Percentiles rank a stretch among this genome's conserved stretches.
phyloP scores from a whole-genome alignment of 2,329 filamentous ascomycete genomes.

The Colletotrichum eremochloae region DNA sequence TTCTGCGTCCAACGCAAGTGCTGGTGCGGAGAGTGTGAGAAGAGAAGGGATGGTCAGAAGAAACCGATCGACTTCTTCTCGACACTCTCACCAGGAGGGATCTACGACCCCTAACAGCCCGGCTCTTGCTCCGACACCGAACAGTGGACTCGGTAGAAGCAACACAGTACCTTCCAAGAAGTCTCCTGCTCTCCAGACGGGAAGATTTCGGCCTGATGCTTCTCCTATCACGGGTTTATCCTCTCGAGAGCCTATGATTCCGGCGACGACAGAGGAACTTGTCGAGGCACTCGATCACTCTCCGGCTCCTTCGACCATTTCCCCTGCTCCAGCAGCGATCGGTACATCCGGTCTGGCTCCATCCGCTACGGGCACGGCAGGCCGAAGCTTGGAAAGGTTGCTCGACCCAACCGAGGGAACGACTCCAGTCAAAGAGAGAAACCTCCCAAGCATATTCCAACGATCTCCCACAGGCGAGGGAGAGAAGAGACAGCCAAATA shows the following conservation, averaged over 20 bases:
- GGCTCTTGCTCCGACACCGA: slow-evolving; percentile 65
- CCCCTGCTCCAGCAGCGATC: slow-evolving; percentile 46
- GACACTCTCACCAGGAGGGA: slow-evolving; percentile 82
- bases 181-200: slow-evolving; percentile 78
- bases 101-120: slow-evolving; percentile 78
- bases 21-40: slow-evolving; percentile 86
- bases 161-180: slow-evolving; percentile 95
- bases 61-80: slow-evolving; percentile 94
- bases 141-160: slow-evolving; percentile 73
- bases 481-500: slow-evolving; percentile 84
- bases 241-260: slow-evolving; percentile 55
- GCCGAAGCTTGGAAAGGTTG: slow-evolving; percentile 64
- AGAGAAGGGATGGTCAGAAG: slow-evolving; percentile 84
- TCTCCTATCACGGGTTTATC: slow-evolving; percentile 48
- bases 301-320: slow-evolving; percentile 45
- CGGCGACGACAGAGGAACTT: slow-evolving; percentile 37
- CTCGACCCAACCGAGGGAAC: slow-evolving; percentile 58
- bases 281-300: slow-evolving; percentile 32
- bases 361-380: slow-evolving; percentile 50
- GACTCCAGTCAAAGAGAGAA: slow-evolving; percentile 76
- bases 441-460: slow-evolving; percentile 78
- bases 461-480: slow-evolving; percentile 72
- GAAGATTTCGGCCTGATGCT: slow-evolving; percentile 67
- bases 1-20: slow-evolving; percentile 89
- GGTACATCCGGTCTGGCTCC: slow-evolving; percentile 47